Conservation (phyloP, 2,329 filamentous ascomycete genomes). For the Fusarium transvaalense region DNA sequence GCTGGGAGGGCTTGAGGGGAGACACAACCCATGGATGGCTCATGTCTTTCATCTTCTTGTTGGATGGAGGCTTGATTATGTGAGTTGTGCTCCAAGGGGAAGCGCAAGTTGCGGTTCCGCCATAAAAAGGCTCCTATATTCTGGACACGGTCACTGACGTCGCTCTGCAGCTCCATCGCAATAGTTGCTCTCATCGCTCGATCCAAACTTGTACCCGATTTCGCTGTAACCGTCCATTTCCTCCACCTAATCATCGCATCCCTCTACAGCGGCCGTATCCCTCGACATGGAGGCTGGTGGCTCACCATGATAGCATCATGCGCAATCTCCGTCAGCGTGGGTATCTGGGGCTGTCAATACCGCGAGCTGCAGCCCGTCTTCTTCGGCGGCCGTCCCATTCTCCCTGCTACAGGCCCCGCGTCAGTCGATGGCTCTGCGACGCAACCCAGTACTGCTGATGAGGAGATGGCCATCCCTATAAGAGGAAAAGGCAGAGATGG, state of each 20-base stretch:
- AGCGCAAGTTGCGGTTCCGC: conserved; percentile 2
- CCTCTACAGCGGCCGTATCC: conserved; percentile 82
- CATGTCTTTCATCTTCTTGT: conserved; percentile 68
- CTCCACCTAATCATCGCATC: conserved; percentile 83
- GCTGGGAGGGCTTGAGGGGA: conserved; percentile 69
- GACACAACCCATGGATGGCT: conserved; percentile 74
- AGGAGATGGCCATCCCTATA: conserved; percentile 65
- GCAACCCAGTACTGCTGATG: conserved; percentile 52
- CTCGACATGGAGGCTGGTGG: conserved; percentile 91
- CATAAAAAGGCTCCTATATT: not conserved
- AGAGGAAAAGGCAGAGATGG: conserved; percentile 67
- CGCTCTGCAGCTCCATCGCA: conserved; percentile 75
- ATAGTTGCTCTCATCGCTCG: conserved; percentile 87
- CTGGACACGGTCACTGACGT: conserved; percentile 19
- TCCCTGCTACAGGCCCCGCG: conserved; percentile 46
- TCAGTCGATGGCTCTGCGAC: conserved; percentile 27
- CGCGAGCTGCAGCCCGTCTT: conserved; percentile 89
- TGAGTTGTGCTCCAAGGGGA: conserved; percentile 47
- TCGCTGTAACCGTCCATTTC: conserved; percentile 88
- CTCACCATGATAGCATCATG: conserved; percentile 64
- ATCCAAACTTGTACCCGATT: conserved; percentile 95
- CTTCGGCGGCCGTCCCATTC: conserved; percentile 74
- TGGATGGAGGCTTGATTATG: conserved; percentile 68
- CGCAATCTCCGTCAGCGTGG: conserved; percentile 67
- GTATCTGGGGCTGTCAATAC: conserved; percentile 92